Base-by-base conservation (phyloP, 139 green algal species). In the Pleodorina starrii region DNA sequence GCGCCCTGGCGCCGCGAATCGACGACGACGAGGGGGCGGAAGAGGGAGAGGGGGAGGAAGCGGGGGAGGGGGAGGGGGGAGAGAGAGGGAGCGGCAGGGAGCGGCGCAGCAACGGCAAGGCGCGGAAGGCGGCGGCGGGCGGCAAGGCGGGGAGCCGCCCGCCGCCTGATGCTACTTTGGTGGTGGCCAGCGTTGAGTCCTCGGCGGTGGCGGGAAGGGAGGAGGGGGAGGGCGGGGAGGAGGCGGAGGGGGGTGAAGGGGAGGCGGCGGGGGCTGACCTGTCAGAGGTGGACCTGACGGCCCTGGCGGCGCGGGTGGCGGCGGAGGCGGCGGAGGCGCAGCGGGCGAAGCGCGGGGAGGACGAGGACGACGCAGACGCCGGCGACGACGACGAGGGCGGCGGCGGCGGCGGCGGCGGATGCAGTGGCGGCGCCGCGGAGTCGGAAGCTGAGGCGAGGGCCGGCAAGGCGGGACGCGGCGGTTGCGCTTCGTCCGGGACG, bases 251-350 rank as follows among this genome's bases (percentile, higher is more conserved):
- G 7, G n/a, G 36, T 40, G 68, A 23, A 38, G 68, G 0, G 68
- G 0, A 42, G 29, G 68, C n/a, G 21, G 54, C 54, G 29, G 29
- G 5, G 5, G 9, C n/a, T 66, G 71, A 78, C 36, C 35, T 48
- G 35, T 27, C 71, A 11, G 43, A 81, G 2, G 36, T 66, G 36
- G 78, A 85, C 54, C 27, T 85, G 6, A 51, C 51, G 36, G 78
- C 51, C 5, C 43, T 68, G 78, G 78, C 78, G 78, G 51, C 38
- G 36, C 51, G 42, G 36, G 78, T 85, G 21, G 78, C 78, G 51
- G 78, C 78, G 23, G 78, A 85, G 17, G 78, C 78, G 23, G 73
- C 42, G 23, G 38, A 48, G 69, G 19, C 57, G 38, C 35, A 29
- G 25, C 50, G 4, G 36, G 35, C 48, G 14, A 51, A 73, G 32